phyloP scores from a whole-genome alignment of 148 eudicot genomes.

The Rhododendron ferrugineum region DNA sequence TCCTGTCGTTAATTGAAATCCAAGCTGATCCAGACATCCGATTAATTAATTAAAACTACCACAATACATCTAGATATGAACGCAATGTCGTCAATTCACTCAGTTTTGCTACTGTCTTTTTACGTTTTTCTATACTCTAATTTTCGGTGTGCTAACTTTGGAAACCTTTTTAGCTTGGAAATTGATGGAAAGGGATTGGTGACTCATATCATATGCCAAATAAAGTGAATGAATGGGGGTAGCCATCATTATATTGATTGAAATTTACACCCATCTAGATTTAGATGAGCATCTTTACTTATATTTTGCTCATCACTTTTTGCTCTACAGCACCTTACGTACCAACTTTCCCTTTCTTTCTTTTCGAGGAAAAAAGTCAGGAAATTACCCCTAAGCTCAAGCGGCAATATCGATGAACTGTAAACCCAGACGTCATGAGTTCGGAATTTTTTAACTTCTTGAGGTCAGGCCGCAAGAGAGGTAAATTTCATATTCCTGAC shows the following conservation, averaged over 20 bases:
- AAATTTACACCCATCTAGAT: constrained; percentile 14
- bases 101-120: constrained; percentile 6
- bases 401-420: neutral
- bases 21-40: neutral
- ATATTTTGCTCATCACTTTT: constrained; percentile 11
- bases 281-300: constrained; percentile 11
- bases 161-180: constrained; percentile 6
- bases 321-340: neutral
- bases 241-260: constrained; percentile 29
- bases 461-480: neutral
- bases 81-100: neutral
- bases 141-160: neutral
- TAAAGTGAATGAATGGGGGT: constrained; percentile 16
- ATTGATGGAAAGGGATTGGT: constrained; percentile 12
- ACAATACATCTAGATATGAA: too few relatives aligned
- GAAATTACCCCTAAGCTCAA: too few relatives aligned
- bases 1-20: too few relatives aligned
- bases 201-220: constrained; percentile 10
- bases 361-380: neutral
- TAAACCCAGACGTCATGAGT: neutral
- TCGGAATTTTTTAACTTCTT: neutral
- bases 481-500: neutral
- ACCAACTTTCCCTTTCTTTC: constrained; percentile 7
- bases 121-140: neutral
- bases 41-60: too few relatives aligned